Evolutionary conservation across 352 stramenopile species (phyloP).

Genomic region (Phytophthora litchii): DNA sequence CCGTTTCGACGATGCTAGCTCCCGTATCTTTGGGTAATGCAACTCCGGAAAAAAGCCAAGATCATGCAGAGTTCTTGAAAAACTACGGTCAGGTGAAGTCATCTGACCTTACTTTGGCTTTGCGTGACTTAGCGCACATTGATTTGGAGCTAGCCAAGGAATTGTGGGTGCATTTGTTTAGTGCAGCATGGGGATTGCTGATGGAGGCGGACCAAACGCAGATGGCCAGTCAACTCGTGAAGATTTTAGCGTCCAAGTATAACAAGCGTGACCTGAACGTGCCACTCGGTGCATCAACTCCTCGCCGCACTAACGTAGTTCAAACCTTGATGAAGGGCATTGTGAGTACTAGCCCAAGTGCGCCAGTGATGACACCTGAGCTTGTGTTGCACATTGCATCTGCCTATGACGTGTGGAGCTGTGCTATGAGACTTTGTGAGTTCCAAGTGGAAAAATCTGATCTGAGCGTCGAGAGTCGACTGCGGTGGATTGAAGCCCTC

Average conservation of each 20-base stretch:
- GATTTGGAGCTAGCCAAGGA: constrained; percentile 87
- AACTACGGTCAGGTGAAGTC: constrained; percentile 39
- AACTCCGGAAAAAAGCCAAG: constrained; percentile 11
- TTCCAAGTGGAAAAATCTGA: constrained; percentile 81
- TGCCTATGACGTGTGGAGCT: constrained; percentile 86
- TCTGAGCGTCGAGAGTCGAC: constrained; percentile 66
- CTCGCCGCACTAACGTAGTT: constrained; percentile 80
- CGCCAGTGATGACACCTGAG: constrained; percentile 83
- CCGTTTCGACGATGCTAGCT: constrained; percentile 11
- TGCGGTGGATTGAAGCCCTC: constrained; percentile 88
- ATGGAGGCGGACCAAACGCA: constrained; percentile 57
- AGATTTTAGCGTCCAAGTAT: constrained; percentile 87
- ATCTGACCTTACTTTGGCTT: constrained; percentile 49
- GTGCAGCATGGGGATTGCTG: constrained; percentile 57
- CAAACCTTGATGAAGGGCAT: constrained; percentile 86
- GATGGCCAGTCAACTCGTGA: constrained; percentile 66
- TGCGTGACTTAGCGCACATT: constrained; percentile 79
- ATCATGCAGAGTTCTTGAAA: constrained; percentile 37
- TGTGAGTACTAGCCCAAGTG: constrained; percentile 52
- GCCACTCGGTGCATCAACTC: constrained; percentile 49
- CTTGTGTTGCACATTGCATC: constrained; percentile 83
- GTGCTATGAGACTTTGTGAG: constrained; percentile 73
- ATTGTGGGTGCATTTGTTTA: constrained; percentile 83
- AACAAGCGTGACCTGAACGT: constrained; percentile 88
- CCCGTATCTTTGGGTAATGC: not conserved